Evolutionary conservation across 2,329 filamentous ascomycete species (phyloP), one percentile per base, ranked within the genome.

Genomic region (Ascochyta clinopodiicola): DNA sequence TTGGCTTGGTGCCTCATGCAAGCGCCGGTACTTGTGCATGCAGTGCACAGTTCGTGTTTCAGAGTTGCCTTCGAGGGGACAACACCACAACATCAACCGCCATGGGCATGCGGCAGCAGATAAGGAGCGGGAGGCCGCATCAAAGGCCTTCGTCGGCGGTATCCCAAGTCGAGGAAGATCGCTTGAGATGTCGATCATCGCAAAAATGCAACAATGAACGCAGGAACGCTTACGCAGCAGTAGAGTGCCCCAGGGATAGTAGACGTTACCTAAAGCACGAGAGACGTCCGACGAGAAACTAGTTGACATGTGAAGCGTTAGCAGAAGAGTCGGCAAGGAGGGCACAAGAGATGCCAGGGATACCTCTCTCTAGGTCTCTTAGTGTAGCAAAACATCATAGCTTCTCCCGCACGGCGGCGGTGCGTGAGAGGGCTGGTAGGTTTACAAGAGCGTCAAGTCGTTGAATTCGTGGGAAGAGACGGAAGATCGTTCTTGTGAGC

Each of bases 21-120:
- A 68, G 62, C 68, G 69, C 70, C 63, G 56, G 57, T 58, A 51
- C 51, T 59, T 60, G 51, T 52, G 61, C 61, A 66, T 64, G 43
- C 54, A 54, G 58, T 64, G 67, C 64, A 61, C 63, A 54, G 54
- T 59, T 61, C 36, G 53, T 49, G 67, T 65, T 63, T 66, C 64
- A 66, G 64, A 64, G 51, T 65, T 22, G 40, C 36, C 38, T 44
- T 44, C 52, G 34, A 57, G 51, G 47, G 46, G 40, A 57, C 48
- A 39, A 60, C 57, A 55, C 57, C 44, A 32, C 50, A 35, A 36
- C 53, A 36, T 47, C 47, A 38, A 56, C 32, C 25, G 43, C 48
- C 43, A 36, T 38, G 24, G 21, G 59, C 49, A 52, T 64, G 63
- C 60, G 50, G 57, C 55, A 61, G 42, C 54, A 50, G 29, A 40